These are phyloP conservation scores for Dimocarpus longan DNA, from an alignment of 345 rosid species.

Conservation along the genomic window DNA sequence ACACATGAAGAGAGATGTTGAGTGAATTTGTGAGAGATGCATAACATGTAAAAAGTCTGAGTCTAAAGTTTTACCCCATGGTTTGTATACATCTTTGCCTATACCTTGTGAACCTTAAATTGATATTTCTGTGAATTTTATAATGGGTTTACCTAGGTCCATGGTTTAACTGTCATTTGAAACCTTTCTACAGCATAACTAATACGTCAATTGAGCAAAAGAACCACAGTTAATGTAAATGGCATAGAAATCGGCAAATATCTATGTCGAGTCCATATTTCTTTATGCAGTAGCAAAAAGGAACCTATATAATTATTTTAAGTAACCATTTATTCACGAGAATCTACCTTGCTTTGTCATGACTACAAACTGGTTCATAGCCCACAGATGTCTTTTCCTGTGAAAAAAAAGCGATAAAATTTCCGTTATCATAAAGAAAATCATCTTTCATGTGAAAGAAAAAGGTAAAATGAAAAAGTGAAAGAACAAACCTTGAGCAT, in stretches of 20 bases:
- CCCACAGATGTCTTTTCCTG: constrained; percentile 86
- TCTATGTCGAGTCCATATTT: neutral
- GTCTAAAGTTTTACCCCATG: no score
- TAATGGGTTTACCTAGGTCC: no score
- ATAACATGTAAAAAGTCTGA: no score
- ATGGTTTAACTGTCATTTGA: no score
- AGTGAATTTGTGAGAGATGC: no score
- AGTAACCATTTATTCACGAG: constrained; percentile 5
- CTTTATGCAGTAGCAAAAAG: neutral
- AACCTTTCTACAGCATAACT: neutral
- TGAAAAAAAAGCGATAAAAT: neutral
- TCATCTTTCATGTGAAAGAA: neutral
- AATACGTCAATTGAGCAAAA: neutral
- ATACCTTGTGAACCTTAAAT: no score
- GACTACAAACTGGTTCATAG: constrained; percentile 91
- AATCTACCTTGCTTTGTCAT: constrained; percentile 73
- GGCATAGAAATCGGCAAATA: neutral
- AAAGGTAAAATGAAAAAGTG: neutral
- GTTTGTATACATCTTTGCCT: no score
- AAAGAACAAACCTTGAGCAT: constrained; percentile 64
- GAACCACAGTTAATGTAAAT: neutral
- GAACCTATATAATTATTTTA: neutral
- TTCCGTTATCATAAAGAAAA: neutral
- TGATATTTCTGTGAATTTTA: no score
- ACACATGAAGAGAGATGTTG: no score